Conservation (phyloP, 2,329 filamentous ascomycete genomes). For the Claviceps capensis region DNA sequence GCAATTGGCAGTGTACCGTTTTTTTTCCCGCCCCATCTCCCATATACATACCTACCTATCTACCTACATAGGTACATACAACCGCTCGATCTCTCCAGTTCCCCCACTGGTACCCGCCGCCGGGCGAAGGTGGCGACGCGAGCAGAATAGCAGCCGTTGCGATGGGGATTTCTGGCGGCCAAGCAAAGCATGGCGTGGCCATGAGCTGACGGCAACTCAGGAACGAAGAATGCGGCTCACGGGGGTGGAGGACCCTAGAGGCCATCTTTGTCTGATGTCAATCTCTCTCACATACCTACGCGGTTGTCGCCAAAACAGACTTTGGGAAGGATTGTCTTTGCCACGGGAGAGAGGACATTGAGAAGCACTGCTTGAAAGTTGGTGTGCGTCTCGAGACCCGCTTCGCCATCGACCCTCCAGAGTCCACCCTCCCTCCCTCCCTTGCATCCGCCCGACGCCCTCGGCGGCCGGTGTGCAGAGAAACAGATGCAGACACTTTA, state of each 20-base stretch:
- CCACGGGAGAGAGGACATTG: background rate
- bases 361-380: background rate
- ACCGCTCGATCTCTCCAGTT: background rate
- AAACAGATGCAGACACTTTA: constrained; percentile 14
- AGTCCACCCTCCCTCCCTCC: constrained; percentile 21
- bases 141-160: background rate
- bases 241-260: constrained; percentile 12
- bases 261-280: constrained; percentile 22
- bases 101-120: background rate
- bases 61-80: background rate
- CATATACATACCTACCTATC: background rate
- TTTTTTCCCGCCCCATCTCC: background rate
- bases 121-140: background rate
- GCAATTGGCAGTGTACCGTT: background rate
- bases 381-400: constrained; percentile 13
- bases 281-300: constrained; percentile 28
- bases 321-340: constrained; percentile 2
- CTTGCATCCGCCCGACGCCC: constrained; percentile 20
- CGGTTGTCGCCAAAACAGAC: constrained; percentile 2
- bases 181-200: constrained; percentile 4
- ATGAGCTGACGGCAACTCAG: constrained; percentile 8
- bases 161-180: constrained; percentile 1
- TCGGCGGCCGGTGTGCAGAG: constrained; percentile 10
- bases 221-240: constrained; percentile 17
- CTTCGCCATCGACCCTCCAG: constrained; percentile 8